These are phyloP conservation scores for Castanopsis chinensis DNA, from an alignment of 306 rosid genomes.

Conservation along the genomic window DNA sequence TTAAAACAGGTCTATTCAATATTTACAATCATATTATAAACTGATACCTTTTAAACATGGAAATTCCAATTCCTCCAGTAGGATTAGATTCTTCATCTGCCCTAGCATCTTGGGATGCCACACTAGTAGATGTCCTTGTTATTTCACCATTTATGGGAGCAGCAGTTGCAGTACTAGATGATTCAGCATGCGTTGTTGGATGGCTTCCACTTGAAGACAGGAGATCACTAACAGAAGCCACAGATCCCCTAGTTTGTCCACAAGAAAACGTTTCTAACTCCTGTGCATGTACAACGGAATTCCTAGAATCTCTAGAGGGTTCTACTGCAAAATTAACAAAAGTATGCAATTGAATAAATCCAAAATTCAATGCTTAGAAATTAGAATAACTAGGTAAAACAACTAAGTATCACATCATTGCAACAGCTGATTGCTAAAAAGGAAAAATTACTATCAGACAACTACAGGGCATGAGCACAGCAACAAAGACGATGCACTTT, in stretches of 20 bases:
- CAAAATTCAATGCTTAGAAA: slow-evolving; percentile 3
- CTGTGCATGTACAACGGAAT: slow-evolving; percentile 32
- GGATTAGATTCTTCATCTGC: slow-evolving; percentile 38
- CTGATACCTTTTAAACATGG: slow-evolving; percentile 82
- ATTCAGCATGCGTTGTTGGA: slow-evolving; percentile 34
- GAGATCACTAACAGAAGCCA: slow-evolving; percentile 29
- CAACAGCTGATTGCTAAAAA: background rate
- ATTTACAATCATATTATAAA: background rate
- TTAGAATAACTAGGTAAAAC: slow-evolving; percentile 13
- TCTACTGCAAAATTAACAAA: slow-evolving; percentile 57
- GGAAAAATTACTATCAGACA: background rate
- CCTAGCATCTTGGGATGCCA: slow-evolving; percentile 29
- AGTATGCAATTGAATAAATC: slow-evolving; percentile 8
- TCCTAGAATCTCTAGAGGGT: slow-evolving; percentile 29
- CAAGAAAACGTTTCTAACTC: slow-evolving; percentile 42
- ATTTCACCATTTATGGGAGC: slow-evolving; percentile 33
- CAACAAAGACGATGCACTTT: background rate
- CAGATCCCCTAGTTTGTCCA: slow-evolving; percentile 33
- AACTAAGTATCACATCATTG: background rate
- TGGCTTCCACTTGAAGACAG: slow-evolving; percentile 34
- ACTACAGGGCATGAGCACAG: background rate
- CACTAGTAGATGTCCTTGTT: slow-evolving; percentile 31
- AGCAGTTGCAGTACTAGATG: slow-evolving; percentile 35
- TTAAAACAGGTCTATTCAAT: slow-evolving; percentile 8
- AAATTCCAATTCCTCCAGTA: slow-evolving; percentile 55